Base-by-base conservation (phyloP, 352 stramenopile genomes). In the Pythium plurisporium region DNA sequence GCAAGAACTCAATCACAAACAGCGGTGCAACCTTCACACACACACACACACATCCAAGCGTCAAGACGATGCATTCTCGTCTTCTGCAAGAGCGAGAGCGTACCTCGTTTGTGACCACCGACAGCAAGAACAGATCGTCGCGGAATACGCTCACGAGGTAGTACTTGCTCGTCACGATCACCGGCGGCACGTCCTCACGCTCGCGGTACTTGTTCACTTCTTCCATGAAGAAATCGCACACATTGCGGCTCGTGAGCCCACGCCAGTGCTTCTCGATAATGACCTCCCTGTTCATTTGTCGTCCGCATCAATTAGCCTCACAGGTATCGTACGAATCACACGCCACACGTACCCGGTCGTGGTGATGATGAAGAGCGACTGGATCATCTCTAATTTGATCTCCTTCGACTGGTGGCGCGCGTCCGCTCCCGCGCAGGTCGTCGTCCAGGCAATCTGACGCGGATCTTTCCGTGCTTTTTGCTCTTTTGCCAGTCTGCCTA, bases 211-310 rank as follows among this genome's bases (percentile, higher is more conserved):
- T 98, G 81, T 89, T 98, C 65, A 96, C 95, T 59, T 97, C 86
- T 55, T 98, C 91, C 95, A 98, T 98, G 79, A 99, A 99, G 66
- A 97, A 97, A 57, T 99, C 96, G 73, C 96, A 98, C 47, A 99
- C 87, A 56, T 90, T 96, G 55, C 97, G 90, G 55, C 79, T 95
- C 27, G 94, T 98, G 45, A 97, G 81, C 4, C 89, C 94, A 25
- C 96, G 92, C 88, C 97, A 99, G 72, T 99, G 97, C 66, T 98
- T 98, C 76, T 99, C 97, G 66, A 99, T 98, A 59, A 99, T 89
- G 44, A 98, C 89, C 79, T 99, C 96, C 62, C 86, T 95, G 61
- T 15, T 14, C 37, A 17, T 20, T 27, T 3, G n/a, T 9, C 38
- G 5, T 12, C n/a, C 38, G n/a, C n/a, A n/a, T n/a, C n/a, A n/a